phyloP scores from a whole-genome alignment of 495 filamentous ascomycete species.

The Aspergillus ostianus region DNA sequence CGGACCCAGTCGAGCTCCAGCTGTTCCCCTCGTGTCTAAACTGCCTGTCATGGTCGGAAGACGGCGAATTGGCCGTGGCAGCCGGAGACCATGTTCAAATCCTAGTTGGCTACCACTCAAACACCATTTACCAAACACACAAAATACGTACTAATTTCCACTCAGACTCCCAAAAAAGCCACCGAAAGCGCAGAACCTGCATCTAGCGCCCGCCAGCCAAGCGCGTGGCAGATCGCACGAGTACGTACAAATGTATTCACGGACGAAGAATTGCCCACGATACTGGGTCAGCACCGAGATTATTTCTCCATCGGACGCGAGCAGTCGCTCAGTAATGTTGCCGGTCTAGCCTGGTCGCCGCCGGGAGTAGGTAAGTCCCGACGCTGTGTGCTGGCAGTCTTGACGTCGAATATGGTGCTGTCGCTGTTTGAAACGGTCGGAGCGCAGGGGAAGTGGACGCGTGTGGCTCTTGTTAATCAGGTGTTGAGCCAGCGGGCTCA shows the following conservation, averaged over 20 bases:
- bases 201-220: constrained; percentile 12
- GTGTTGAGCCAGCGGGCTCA: constrained; percentile 26
- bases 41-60: constrained; percentile 60
- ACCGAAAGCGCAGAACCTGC: constrained; percentile 10
- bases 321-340: constrained; percentile 53
- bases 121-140: background rate
- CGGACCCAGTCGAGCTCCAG: constrained; percentile 32
- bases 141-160: constrained; percentile 1
- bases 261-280: constrained; percentile 49
- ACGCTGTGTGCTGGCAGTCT: constrained; percentile 56
- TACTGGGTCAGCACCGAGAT: constrained; percentile 42
- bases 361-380: constrained; percentile 57
- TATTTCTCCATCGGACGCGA: constrained; percentile 63
- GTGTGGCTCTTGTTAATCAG: constrained; percentile 45
- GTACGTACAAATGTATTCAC: constrained; percentile 54
- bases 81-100: constrained; percentile 58
- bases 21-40: constrained; percentile 44
- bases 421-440: constrained; percentile 47
- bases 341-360: constrained; percentile 58
- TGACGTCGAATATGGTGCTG: constrained; percentile 56
- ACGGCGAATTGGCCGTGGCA: constrained; percentile 60
- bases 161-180: constrained; percentile 29
- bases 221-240: constrained; percentile 39
- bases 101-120: constrained; percentile 31
- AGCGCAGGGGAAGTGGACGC: constrained; percentile 39